phyloP scores from a whole-genome alignment of 2,329 filamentous ascomycete genomes.

The Pseudogymnoascus sp. region DNA sequence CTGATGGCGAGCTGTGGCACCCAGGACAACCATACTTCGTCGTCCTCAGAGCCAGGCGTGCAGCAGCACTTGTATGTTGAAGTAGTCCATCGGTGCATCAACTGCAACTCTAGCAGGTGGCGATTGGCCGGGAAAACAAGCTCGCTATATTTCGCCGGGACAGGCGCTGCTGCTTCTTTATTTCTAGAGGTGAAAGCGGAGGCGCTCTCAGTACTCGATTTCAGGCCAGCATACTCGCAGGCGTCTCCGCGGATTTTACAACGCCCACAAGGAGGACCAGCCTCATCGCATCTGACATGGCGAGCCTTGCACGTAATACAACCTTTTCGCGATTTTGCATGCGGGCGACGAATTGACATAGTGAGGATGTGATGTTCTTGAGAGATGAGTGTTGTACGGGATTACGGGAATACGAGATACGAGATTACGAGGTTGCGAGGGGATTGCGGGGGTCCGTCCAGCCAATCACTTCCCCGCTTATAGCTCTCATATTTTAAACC shows the following conservation, averaged over 20 bases:
- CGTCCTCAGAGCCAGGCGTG: slow-evolving; percentile 14
- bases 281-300: slow-evolving; percentile 29
- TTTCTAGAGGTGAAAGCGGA: background rate
- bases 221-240: slow-evolving; percentile 2
- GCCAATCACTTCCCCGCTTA: background rate
- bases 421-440: background rate
- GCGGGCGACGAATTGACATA: slow-evolving; percentile 8
- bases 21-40: slow-evolving; percentile 13
- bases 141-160: background rate
- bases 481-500: background rate
- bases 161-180: background rate
- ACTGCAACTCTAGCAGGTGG: slow-evolving; percentile 18
- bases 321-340: slow-evolving; percentile 7
- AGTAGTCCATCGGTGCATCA: slow-evolving; percentile 20
- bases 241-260: slow-evolving; percentile 18
- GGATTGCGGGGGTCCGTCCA: background rate
- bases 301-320: slow-evolving; percentile 22
- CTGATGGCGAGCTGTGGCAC: slow-evolving; percentile 14
- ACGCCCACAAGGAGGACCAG: slow-evolving; percentile 23
- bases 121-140: slow-evolving; percentile 2
- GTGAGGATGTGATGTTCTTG: background rate
- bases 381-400: background rate
- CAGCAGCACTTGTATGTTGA: slow-evolving; percentile 16
- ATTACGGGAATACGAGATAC: background rate
- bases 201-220: background rate